Conservation (phyloP, 805 yeast species). For the Lachancea fermentati region DNA sequence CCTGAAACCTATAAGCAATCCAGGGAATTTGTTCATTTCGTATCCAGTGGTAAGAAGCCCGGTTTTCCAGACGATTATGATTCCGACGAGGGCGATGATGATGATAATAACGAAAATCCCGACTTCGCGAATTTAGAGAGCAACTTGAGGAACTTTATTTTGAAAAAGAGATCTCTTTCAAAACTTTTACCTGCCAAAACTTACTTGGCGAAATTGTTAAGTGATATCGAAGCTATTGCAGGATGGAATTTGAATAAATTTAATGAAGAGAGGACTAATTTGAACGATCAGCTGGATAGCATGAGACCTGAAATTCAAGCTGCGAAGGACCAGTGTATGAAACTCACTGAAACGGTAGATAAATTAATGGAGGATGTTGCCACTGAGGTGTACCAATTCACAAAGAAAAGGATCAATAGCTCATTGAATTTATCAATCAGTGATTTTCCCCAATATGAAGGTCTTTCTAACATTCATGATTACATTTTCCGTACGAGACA, state of each 20-base stretch:
- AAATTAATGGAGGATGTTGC: slow-evolving; percentile 56
- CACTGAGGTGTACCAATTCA: slow-evolving; percentile 51
- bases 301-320: slow-evolving; percentile 62
- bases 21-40: slow-evolving; percentile 88
- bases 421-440: slow-evolving; percentile 40
- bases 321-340: slow-evolving; percentile 45
- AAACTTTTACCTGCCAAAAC: slow-evolving; percentile 90
- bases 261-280: slow-evolving; percentile 42
- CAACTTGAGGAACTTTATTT: slow-evolving; percentile 74
- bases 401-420: slow-evolving; percentile 46
- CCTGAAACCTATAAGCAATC: slow-evolving; percentile 91
- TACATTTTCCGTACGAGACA: slow-evolving; percentile 68
- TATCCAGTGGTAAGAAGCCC: slow-evolving; percentile 55
- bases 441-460: slow-evolving; percentile 46
- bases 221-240: slow-evolving; percentile 59
- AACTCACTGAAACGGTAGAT: slow-evolving; percentile 55
- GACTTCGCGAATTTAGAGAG: slow-evolving; percentile 82
- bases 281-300: slow-evolving; percentile 45
- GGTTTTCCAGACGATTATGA: slow-evolving; percentile 36
- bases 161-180: slow-evolving; percentile 84
- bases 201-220: slow-evolving; percentile 63
- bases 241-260: slow-evolving; percentile 55
- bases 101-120: slow-evolving; percentile 40
- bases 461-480: slow-evolving; percentile 56
- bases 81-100: slow-evolving; percentile 26